A percentile compares a stretch with the other conserved stretches of the same genome.
phyloP scores from a whole-genome alignment of 129 eudicot genomes.

The Flaveria ramosissima region DNA sequence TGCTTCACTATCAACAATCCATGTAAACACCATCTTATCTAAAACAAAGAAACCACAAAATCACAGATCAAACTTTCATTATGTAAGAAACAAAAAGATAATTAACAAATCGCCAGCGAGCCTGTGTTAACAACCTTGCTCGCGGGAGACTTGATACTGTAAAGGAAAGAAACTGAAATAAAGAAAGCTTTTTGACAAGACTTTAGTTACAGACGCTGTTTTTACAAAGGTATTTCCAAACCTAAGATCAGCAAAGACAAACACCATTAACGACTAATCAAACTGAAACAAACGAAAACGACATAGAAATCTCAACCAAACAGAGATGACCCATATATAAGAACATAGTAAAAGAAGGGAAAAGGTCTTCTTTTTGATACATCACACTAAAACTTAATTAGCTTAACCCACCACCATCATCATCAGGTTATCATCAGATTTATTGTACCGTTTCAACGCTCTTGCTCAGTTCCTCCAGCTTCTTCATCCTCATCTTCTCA shows the following conservation, averaged over 20 bases:
- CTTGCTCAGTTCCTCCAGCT: constrained; percentile 96
- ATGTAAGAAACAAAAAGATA: constrained; percentile 19
- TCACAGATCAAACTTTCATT: constrained; percentile 16
- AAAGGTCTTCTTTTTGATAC: constrained; percentile 46
- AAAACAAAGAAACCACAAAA: background rate
- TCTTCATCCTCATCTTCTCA: constrained; percentile 97
- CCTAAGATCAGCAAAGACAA: constrained; percentile 68
- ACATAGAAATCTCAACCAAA: constrained; percentile 57
- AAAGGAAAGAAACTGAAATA: constrained; percentile 32
- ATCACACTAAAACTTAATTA: constrained; percentile 76
- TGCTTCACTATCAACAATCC: background rate
- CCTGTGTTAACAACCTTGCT: background rate
- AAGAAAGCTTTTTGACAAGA: constrained; percentile 55
- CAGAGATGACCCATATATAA: constrained; percentile 58
- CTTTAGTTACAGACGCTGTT: constrained; percentile 87
- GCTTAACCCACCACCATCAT: constrained; percentile 40
- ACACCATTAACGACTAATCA: constrained; percentile 47
- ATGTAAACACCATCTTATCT: background rate
- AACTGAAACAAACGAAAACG: constrained; percentile 36
- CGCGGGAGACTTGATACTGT: background rate
- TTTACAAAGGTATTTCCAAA: constrained; percentile 55
- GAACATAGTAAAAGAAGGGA: constrained; percentile 39
- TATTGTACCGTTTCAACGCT: constrained; percentile 72
- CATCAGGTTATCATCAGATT: constrained; percentile 35
- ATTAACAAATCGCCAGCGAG: constrained; percentile 14